Conservation (phyloP, 805 yeast genomes). For the Candida morakotiae region DNA sequence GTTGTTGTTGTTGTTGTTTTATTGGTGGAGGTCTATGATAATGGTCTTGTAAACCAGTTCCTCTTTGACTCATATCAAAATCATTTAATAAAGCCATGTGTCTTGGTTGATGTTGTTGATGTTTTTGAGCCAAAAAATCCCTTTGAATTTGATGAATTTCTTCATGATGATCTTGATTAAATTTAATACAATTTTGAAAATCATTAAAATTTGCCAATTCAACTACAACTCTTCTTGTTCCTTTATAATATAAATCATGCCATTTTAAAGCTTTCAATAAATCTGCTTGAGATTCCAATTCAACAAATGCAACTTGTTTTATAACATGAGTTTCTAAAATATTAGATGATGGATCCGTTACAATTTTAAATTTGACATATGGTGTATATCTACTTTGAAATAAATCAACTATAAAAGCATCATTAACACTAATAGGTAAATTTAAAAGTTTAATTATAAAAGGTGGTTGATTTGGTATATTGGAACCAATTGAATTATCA, state of each 20-base stretch:
- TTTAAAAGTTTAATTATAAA: constrained; percentile 61
- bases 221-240: constrained; percentile 33
- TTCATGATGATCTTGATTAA: constrained; percentile 31
- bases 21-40: background rate
- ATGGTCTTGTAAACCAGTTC: background rate
- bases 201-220: constrained; percentile 39
- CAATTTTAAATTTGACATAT: constrained; percentile 55
- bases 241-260: constrained; percentile 52
- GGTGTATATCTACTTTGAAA: constrained; percentile 60
- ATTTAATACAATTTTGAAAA: constrained; percentile 35
- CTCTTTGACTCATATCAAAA: constrained; percentile 6
- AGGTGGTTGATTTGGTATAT: constrained; percentile 40
- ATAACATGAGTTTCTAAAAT: constrained; percentile 33
- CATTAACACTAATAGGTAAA: constrained; percentile 52
- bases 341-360: constrained; percentile 46
- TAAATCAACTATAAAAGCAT: constrained; percentile 51
- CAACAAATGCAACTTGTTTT: constrained; percentile 62
- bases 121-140: constrained; percentile 17
- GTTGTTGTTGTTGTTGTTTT: constrained; percentile 4
- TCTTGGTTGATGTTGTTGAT: constrained; percentile 9
- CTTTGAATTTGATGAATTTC: constrained; percentile 28
- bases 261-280: constrained; percentile 59
- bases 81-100: constrained; percentile 11
- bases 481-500: constrained; percentile 5
- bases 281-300: constrained; percentile 47